phyloP scores from a whole-genome alignment of 306 rosid genomes.

The Rubus parviflorus region DNA sequence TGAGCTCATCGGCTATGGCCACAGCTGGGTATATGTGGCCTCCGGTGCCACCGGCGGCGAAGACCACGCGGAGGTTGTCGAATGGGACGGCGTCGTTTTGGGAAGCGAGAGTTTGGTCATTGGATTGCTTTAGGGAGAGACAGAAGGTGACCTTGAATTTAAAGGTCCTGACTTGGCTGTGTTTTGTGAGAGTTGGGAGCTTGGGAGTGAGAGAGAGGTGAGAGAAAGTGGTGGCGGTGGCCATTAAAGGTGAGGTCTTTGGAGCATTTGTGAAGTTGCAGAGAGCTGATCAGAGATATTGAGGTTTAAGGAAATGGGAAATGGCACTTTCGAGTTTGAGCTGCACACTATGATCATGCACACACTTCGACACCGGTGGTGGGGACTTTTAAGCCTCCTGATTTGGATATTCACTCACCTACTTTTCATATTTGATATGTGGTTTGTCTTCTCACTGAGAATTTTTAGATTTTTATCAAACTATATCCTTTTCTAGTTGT shows the following conservation, averaged over 20 bases:
- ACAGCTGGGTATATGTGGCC: constrained; percentile 70
- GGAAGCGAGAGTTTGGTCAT: constrained; percentile 23
- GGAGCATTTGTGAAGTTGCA: constrained; percentile 18
- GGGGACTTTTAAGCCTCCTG: not conserved
- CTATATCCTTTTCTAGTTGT: not conserved
- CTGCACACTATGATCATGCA: not conserved
- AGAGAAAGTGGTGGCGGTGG: constrained; percentile 24
- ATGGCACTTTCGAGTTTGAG: not conserved
- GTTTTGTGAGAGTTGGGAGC: constrained; percentile 10
- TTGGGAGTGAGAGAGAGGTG: constrained; percentile 23
- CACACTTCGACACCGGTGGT: too few species aligned
- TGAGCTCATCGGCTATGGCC: constrained; percentile 79
- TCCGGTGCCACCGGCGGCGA: constrained; percentile 72
- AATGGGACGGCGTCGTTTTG: constrained; percentile 14
- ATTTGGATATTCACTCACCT: not conserved
- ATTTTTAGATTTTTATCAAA: not conserved
- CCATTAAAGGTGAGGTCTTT: constrained; percentile 38
- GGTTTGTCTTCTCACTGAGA: not conserved
- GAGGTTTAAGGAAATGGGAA: not conserved
- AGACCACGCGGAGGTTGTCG: constrained; percentile 50
- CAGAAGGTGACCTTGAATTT: constrained; percentile 32
- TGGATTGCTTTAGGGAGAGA: constrained; percentile 33
- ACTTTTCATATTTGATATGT: not conserved
- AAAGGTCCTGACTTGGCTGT: constrained; percentile 37
- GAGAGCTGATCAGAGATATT: not conserved